Conservation (phyloP, 2,329 filamentous ascomycete genomes). For the Verticillium isaacii region DNA sequence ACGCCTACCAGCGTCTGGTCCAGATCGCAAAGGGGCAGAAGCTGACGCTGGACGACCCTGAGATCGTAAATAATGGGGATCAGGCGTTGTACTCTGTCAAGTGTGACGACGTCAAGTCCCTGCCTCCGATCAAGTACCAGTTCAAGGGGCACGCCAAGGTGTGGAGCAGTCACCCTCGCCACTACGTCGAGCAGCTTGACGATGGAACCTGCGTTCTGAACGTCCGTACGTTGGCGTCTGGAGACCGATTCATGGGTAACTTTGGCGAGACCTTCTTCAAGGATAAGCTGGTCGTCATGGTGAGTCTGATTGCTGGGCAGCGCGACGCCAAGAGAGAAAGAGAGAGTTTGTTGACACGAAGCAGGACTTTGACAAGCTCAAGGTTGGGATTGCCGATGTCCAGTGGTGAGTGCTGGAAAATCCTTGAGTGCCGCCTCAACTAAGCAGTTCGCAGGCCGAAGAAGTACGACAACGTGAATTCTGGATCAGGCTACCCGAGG, state of each 20-base stretch:
- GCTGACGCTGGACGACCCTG: conserved; percentile 8
- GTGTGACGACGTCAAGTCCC: conserved; percentile 6
- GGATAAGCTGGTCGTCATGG: conserved; percentile 12
- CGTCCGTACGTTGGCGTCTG: conserved; percentile 10
- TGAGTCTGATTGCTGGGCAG: background rate
- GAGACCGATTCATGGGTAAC: conserved; percentile 14
- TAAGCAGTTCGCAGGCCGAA: too few relatives aligned
- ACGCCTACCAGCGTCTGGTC: conserved; percentile 12
- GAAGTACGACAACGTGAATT: background rate
- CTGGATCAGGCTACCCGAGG: too few relatives aligned
- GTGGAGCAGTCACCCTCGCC: conserved; percentile 9
- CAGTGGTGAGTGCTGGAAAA: background rate
- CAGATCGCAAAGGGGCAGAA: conserved; percentile 9
- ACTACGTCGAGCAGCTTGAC: conserved; percentile 11
- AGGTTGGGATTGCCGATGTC: background rate
- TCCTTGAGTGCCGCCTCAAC: too few relatives aligned
- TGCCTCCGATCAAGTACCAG: conserved; percentile 10
- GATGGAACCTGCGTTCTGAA: conserved; percentile 14
- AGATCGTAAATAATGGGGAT: conserved; percentile 12
- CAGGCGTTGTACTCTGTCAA: conserved; percentile 12
- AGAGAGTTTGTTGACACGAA: background rate
- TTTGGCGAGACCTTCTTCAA: conserved; percentile 16
- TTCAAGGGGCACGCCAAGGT: conserved; percentile 9
- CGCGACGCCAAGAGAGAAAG: background rate
- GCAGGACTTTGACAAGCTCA: background rate